Base-by-base conservation (phyloP, 352 stramenopile species). In the Pythium grandisporangium region DNA sequence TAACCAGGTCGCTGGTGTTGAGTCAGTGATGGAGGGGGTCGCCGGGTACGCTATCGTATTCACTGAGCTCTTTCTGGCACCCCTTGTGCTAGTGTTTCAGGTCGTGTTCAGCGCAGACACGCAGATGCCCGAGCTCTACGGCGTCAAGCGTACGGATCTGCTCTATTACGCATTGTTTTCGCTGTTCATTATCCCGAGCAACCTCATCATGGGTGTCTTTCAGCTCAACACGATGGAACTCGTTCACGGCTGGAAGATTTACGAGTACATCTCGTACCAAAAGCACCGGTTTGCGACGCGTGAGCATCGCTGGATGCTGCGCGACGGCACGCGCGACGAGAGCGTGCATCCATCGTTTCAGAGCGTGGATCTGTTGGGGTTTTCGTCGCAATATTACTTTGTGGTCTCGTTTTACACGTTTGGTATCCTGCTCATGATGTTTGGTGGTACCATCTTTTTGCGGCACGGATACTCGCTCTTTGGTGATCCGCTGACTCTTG, bases 211-310 rank as follows among this genome's bases (percentile, higher is more conserved):
- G 45, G 94, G 97, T 49, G 76, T 93, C 3, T 95, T 98, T 38
- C 70, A 98, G 49, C 74, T 98, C 3, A 97, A 97, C 58, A 96
- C 87, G 21, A 84, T 98, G 45, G 95, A 99, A 53, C 80, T 98
- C 11, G 72, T 95, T 7, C 89, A 98, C 46, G 95, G 95, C 6
- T 98, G 94, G 92, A 96, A 96, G 57, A 74, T 98, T 8, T 98
- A 97, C 67, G 95, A 99, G 64, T 98, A 98, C 63, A 70, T 98
- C 5, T 85, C 84, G 26, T 99, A 98, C 57, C 89, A 98, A 52
- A 70, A 92, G 44, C 97, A 98, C 56, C 78, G 94, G 23, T 99
- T 98, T 58, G 68, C 65, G 11, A 95, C 96, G 24, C 78, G 95
- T 14, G 84, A 98, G 26, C 69, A 90, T 29, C 76, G 86, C 6